Conservation (phyloP, 305 asterid species). For the Ajuga reptans region DNA sequence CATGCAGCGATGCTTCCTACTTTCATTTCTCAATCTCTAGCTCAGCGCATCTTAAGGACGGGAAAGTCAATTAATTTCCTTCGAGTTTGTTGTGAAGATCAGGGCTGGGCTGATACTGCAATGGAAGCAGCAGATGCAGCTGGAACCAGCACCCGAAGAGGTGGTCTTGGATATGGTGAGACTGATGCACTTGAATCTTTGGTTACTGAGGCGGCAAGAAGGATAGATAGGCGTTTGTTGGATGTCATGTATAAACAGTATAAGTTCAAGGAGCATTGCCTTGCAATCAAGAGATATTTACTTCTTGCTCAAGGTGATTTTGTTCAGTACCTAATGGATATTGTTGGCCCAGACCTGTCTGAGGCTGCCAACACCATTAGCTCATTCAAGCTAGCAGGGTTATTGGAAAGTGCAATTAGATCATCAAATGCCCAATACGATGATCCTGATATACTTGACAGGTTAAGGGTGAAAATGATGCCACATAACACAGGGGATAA, state of each 20-base stretch:
- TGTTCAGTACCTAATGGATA: constrained; percentile 95
- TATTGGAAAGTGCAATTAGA: constrained; percentile 79
- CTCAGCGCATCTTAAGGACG: constrained; percentile 83
- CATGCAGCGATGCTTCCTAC: constrained; percentile 88
- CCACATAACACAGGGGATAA: constrained; percentile 89
- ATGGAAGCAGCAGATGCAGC: constrained; percentile 86
- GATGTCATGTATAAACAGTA: constrained; percentile 73
- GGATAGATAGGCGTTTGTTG: constrained; percentile 82
- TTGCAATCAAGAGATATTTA: constrained; percentile 87
- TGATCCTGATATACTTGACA: constrained; percentile 76
- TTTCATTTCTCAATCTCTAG: constrained; percentile 81
- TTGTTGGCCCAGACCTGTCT: constrained; percentile 84
- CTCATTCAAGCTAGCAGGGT: constrained; percentile 85
- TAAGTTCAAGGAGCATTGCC: constrained; percentile 94
- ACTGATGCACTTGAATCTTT: constrained; percentile 93
- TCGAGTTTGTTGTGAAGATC: constrained; percentile 93
- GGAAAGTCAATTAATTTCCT: constrained; percentile 96
- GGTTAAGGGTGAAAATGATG: constrained; percentile 93
- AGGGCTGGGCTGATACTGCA: constrained; percentile 93
- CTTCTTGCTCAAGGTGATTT: constrained; percentile 99
- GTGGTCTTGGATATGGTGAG: constrained; percentile 89
- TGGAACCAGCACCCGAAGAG: constrained; percentile 81
- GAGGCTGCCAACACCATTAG: constrained; percentile 96
- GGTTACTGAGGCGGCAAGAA: constrained; percentile 88
- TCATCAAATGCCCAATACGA: constrained; percentile 97